Evolutionary conservation across 805 yeast species (phyloP), one percentile per base, ranked within the genome.

Genomic region (Spathaspora hagerdaliae): DNA sequence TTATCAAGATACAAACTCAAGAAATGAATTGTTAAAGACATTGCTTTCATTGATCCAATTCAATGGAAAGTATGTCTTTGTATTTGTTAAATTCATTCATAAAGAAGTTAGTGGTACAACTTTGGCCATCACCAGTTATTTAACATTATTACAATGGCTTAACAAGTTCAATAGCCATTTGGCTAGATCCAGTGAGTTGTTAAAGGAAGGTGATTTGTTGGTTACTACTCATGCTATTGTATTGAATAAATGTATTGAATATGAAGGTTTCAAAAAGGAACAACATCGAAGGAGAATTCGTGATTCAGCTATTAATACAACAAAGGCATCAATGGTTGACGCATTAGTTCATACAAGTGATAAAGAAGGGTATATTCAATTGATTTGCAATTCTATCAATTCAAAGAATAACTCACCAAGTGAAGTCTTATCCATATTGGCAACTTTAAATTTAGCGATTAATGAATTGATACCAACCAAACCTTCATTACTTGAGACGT

Each of bases 111-210:
- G 53, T 15, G 61, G 64, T 2, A 53, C 49, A 12, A 54, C 55
- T 13, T 68, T 75, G 47, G 85, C 92, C 1, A 59, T 75, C 5
- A 67, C 78, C 2, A 87, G 81, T 59, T 67, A 82, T 48, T 58
- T 81, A 51, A 74, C 83, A 27, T 61, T 85, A 26, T 64, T 85
- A 36, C 70, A 72, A 13, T 85, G 91, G 90, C 62, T 71, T 39
- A 70, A 73, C 58, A 59, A 40, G 55, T 78, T 59, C 38, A 66
- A 26, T 49, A 59, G 41, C 9, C 14, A 36, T 32, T 14, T 48
- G 3, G 38, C 41, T 15, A 37, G 24, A 29, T 56, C 27, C 39
- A 12, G 55, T 3, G 55, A 50, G 1, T 33, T 53, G 15, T 64
- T 69, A 38, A 54, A 59, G 13, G 52, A 49, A 14, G 49, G 66